Evolutionary conservation across 225 moss, liverwort and hornwort species (phyloP).

Genomic region (Straminergon stramineum): DNA sequence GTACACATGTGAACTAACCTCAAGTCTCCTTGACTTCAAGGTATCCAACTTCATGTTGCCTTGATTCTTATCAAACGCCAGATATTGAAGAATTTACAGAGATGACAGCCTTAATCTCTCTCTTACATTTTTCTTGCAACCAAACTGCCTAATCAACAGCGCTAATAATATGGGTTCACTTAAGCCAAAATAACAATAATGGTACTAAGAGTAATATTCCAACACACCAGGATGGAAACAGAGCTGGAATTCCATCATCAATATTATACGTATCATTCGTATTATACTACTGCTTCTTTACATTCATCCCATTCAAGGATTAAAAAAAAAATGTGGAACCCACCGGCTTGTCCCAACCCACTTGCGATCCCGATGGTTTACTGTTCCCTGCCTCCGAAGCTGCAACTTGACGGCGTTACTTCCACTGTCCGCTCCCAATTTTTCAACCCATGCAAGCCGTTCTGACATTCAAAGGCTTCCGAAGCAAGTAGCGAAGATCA

Average conservation of each 20-base stretch:
- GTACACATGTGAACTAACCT: neutral
- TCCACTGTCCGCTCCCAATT: neutral
- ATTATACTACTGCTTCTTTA: neutral
- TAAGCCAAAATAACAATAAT: neutral
- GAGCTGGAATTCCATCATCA: neutral
- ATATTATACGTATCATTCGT: neutral
- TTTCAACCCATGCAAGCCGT: neutral
- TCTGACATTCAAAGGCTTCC: neutral
- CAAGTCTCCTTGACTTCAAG: neutral
- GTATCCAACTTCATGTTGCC: neutral
- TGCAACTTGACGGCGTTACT: neutral
- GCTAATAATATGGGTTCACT: neutral
- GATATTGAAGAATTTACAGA: neutral
- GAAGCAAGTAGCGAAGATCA: neutral
- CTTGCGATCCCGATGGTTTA: neutral
- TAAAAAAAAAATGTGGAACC: neutral
- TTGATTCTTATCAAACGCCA: neutral
- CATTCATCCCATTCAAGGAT: neutral
- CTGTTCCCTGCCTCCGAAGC: neutral
- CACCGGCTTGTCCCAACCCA: neutral
- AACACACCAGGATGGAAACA: neutral
- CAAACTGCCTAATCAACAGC: neutral
- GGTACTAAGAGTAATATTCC: neutral
- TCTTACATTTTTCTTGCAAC: neutral
- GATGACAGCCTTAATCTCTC: neutral